Evolutionary conservation across 305 asterid genomes (phyloP).

Genomic region (Fraxinus xanthoxyloides): DNA sequence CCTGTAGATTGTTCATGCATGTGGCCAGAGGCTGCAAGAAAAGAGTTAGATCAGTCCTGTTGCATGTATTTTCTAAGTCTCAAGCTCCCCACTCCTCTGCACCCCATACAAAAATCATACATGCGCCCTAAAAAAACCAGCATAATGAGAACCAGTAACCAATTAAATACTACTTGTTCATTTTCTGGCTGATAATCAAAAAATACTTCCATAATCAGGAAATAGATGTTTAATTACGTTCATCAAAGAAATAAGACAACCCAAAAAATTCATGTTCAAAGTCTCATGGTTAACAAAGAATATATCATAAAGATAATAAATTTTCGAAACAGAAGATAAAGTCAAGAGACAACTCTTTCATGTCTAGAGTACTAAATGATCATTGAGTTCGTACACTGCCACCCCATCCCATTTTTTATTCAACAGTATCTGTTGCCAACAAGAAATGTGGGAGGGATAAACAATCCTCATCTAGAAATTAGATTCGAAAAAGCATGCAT

Average conservation of each 20-base stretch:
- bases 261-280: not conserved
- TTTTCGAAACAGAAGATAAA: not conserved
- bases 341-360: not conserved
- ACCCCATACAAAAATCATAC: not conserved
- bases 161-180: not conserved
- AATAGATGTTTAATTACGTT: not conserved
- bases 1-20: slow-evolving; percentile 89
- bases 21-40: slow-evolving; percentile 77
- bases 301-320: not conserved
- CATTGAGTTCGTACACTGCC: not conserved
- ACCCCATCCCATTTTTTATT: not conserved
- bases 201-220: not conserved
- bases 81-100: not conserved
- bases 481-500: not conserved
- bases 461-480: not conserved
- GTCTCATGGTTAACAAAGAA: not conserved
- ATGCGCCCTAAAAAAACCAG: not conserved
- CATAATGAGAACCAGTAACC: not conserved
- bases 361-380: not conserved
- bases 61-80: not conserved
- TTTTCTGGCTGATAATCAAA: not conserved
- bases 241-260: not conserved
- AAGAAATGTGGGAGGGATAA: not conserved
- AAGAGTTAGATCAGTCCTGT: not conserved
- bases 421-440: not conserved